These are phyloP conservation scores for Rhodotorula paludigena DNA, from an alignment of 768 basidiomycete genomes.

Conservation along the genomic window DNA sequence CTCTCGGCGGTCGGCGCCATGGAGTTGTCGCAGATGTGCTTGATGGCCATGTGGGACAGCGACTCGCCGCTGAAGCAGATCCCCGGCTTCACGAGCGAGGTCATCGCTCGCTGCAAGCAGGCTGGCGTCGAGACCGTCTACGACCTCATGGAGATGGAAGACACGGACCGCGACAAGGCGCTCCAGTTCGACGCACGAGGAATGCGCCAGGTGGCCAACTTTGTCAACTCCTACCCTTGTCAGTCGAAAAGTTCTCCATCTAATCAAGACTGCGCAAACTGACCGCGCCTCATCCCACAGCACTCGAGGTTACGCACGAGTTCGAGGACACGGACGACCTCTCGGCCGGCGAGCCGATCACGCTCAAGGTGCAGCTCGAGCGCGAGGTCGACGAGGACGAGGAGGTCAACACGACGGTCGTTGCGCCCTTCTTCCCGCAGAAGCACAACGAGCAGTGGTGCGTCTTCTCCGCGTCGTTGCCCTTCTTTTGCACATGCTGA, in stretches of 20 bases:
- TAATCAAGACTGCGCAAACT: neutral
- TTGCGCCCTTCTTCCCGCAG: constrained; percentile 86
- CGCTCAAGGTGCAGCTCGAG: constrained; percentile 69
- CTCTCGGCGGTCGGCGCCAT: constrained; percentile 89
- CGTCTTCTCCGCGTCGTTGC: constrained; percentile 64
- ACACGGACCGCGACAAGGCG: constrained; percentile 69
- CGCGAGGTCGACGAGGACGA: constrained; percentile 73
- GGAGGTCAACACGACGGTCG: constrained; percentile 68
- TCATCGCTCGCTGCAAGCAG: constrained; percentile 76
- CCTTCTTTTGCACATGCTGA: constrained; percentile 59
- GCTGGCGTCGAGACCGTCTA: constrained; percentile 83
- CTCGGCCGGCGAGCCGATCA: constrained; percentile 76
- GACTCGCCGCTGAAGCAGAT: constrained; percentile 94
- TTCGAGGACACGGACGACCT: constrained; percentile 77
- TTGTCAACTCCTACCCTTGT: constrained; percentile 86
- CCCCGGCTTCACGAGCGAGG: constrained; percentile 89
- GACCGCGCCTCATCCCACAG: neutral
- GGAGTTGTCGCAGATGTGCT: constrained; percentile 98
- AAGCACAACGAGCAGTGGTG: constrained; percentile 88
- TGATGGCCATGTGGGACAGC: constrained; percentile 95
- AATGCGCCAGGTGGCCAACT: constrained; percentile 90
- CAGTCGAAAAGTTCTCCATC: too few species aligned
- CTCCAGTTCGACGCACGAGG: constrained; percentile 78
- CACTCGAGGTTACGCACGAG: constrained; percentile 74
- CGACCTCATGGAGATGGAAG: constrained; percentile 98